Evolutionary conservation across 805 yeast species (phyloP), one percentile per base, ranked within the genome.

Genomic region (Candida khao-thaluensis): DNA sequence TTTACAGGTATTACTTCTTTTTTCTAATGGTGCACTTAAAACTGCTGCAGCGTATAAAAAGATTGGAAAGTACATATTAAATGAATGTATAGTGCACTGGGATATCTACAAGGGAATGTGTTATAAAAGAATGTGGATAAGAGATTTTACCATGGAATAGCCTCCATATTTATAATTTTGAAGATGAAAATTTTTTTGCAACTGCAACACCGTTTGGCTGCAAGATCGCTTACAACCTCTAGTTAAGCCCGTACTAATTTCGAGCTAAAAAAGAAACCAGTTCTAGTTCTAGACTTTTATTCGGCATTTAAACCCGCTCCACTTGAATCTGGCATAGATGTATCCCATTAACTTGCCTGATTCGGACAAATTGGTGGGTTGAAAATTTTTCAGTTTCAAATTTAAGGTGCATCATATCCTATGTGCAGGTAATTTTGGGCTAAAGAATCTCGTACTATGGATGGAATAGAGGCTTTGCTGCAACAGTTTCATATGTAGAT

Each of bases 1-100:
- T 3, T 74, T 48, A 63, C 95, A 87, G 16, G 76, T 72, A 41
- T 61, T 54, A 46, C 37, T 46, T 40, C 51, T 59, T 55, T 52
- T 48, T 47, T 55, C 60, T 51, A 53, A 48, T 52, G 48, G 56
- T 40, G 64, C 41, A 32, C 45, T 44, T 12, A 29, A 20, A 8
- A 53, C 57, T 9, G 47, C 31, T 27, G 57, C 43, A 7, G 56
- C 56, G n/a, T 48, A 31, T 33, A 33, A 33, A 23, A 33, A 24
- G 35, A 31, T 31, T 31, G 35, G 10, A 20, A 22, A 21, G 26
- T 31, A 22, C 35, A 31, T 31, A 14, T 37, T 30, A 31, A 24
- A 40, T 3, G 39, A 40, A 30, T 35, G 36, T 35, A 16, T 31
- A 27, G 27, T 22, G 20, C 5, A n/a, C 20, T 11, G 8, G 8